phyloP scores from a whole-genome alignment of 345 rosid genomes.

The Psidium guajava region DNA sequence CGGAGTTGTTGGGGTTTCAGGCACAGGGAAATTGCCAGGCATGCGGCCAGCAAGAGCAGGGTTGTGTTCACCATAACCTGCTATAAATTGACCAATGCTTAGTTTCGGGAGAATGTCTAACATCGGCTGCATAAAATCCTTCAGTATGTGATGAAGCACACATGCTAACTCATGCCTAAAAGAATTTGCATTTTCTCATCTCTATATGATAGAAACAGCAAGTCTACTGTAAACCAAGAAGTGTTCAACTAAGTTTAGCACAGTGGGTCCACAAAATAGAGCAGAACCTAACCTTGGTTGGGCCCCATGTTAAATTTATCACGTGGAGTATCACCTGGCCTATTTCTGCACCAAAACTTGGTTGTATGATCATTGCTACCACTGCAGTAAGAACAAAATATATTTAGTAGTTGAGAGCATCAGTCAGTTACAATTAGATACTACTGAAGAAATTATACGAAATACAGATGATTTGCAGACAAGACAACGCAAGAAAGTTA shows the following conservation, averaged over 20 bases:
- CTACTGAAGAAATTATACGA: neutral
- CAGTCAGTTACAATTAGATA: neutral
- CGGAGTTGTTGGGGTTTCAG: constrained; percentile 73
- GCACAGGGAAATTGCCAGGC: constrained; percentile 55
- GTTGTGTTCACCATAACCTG: constrained; percentile 84
- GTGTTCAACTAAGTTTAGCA: neutral
- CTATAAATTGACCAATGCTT: neutral
- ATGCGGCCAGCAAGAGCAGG: constrained; percentile 58
- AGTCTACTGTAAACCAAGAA: neutral
- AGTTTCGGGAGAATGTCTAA: neutral
- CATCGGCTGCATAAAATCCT: neutral
- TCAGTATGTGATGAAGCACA: neutral
- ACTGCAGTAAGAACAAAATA: constrained; percentile 38
- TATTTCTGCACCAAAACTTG: constrained; percentile 97
- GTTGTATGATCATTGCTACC: constrained; percentile 96
- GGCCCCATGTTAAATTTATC: constrained; percentile 65
- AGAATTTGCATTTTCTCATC: neutral
- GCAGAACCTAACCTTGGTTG: constrained; percentile 47
- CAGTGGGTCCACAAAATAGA: neutral
- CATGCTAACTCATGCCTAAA: neutral
- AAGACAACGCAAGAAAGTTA: neutral
- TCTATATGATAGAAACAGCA: neutral
- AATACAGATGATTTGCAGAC: neutral
- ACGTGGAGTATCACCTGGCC: constrained; percentile 89
- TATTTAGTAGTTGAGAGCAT: neutral